Base-by-base conservation (phyloP, 805 yeast species). In the Lipomyces kockii region DNA sequence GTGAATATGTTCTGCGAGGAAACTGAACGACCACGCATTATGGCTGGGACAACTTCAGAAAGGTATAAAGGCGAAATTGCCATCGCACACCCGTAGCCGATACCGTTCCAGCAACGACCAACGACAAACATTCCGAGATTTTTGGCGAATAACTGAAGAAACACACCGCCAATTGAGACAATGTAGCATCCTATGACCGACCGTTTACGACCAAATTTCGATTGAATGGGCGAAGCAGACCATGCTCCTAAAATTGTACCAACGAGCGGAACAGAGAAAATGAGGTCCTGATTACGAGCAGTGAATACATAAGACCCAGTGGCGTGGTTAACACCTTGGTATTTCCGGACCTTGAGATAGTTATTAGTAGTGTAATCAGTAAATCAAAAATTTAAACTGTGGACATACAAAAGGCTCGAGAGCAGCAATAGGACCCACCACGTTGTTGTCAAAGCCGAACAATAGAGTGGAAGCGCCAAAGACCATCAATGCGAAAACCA, bases 61-160 rank as follows among this genome's bases (percentile, higher is more conserved):
- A 61, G 62, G n/a, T 61, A 61, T 22, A 61, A 27, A 11, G 64
- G 64, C 14, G 64, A 32, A 6, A 39, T 61, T n/a, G 64, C 63
- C 43, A 35, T 57, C 8, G 53, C 64, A 34, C 43, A 56, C 4
- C 64, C 63, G 34, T 22, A 35, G 27, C 32, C 43, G 8, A 61
- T 11, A 2, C 63, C 62, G 17, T 57, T 57, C 64, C 64, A 61
- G 25, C 17, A n/a, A 3, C 64, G 63, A 14, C 64, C 64, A n/a
- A 9, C n/a, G 17, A 61, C 62, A 9, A 61, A 61, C 62, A 39
- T 58, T 2, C 29, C 49, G 20, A 61, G 39, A n/a, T 37, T 61
- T 14, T 12, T 54, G 8, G 64, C 64, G 9, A 61, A 61, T n/a
- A 61, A 39, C 52, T 61, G 64, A 6, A 61, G 62, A 58, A 61